Evolutionary conservation across 441 rosid species (phyloP).

Genomic region (Populus hybrid): DNA sequence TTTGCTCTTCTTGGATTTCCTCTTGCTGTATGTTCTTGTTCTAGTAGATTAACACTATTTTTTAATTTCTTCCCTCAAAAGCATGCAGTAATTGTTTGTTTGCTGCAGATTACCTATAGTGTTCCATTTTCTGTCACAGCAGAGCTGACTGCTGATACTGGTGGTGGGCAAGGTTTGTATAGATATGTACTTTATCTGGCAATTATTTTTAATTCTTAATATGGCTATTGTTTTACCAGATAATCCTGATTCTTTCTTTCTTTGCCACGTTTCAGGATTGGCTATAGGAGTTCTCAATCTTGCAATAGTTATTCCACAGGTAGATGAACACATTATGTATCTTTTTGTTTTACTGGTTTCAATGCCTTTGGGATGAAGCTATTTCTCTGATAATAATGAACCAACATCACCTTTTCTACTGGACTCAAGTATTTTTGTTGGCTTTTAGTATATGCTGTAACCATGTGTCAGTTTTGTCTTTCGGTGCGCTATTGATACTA

Average conservation of each 20-base stretch:
- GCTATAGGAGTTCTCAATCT: constrained; percentile 95
- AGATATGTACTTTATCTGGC: constrained; percentile 12
- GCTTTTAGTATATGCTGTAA: not conserved
- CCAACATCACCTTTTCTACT: not conserved
- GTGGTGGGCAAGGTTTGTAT: constrained; percentile 88
- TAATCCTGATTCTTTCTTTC: not conserved
- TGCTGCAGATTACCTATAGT: constrained; percentile 79
- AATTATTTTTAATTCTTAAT: not conserved
- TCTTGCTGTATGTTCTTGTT: constrained; percentile 68
- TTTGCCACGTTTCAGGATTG: constrained; percentile 52
- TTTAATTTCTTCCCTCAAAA: constrained; percentile 5
- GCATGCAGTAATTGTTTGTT: constrained; percentile 11
- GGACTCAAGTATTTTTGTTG: not conserved
- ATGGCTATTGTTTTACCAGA: constrained; percentile 8
- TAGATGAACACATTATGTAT: constrained; percentile 14
- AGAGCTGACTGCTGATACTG: constrained; percentile 91
- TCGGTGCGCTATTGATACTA: not conserved
- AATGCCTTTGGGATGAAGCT: not conserved
- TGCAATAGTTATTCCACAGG: constrained; percentile 94
- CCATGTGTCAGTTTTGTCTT: not conserved
- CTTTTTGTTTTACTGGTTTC: not conserved
- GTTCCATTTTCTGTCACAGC: constrained; percentile 94
- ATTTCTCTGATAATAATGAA: not conserved
- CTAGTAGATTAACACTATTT: not conserved
- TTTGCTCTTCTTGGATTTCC: constrained; percentile 95